Evolutionary conservation across 73 alveolate genomes (phyloP).

Genomic region (Paramecium caudatum): DNA sequence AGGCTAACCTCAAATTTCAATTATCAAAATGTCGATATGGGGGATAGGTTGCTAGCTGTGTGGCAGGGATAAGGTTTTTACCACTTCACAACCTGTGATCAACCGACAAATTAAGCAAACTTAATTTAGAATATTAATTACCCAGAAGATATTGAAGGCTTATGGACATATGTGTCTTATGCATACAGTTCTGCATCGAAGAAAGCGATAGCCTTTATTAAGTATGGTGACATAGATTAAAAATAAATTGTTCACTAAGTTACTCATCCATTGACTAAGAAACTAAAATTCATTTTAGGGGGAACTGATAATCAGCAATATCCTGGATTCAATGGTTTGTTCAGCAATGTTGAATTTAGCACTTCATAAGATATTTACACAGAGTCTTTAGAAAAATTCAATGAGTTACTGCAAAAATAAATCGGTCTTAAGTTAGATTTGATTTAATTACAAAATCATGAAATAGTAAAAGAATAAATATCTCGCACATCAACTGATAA

Average conservation of each 20-base stretch:
- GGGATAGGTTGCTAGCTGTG: conserved; percentile 46
- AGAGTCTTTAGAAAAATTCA: neutral
- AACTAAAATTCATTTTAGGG: conserved; percentile 29
- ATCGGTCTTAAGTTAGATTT: neutral
- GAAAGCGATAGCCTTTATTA: conserved; percentile 31
- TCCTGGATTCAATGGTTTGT: conserved; percentile 64
- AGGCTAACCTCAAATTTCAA: conserved; percentile 28
- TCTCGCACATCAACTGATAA: neutral
- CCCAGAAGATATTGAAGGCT: conserved; percentile 68
- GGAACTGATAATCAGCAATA: conserved; percentile 58
- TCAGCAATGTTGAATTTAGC: neutral
- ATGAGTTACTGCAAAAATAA: neutral
- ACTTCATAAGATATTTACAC: neutral
- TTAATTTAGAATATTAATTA: conserved; percentile 26
- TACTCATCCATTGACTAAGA: neutral
- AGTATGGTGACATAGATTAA: neutral
- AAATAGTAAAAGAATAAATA: conserved; percentile 1
- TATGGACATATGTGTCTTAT: conserved; percentile 70
- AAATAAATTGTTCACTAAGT: neutral
- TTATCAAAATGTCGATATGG: conserved; percentile 24
- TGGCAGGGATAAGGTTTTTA: conserved; percentile 68
- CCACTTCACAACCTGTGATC: conserved; percentile 65
- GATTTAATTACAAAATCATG: neutral
- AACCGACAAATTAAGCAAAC: neutral
- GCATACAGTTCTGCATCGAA: neutral